Conservation (phyloP, 164 flowering plant genomes). For the Sextonia rubra region DNA sequence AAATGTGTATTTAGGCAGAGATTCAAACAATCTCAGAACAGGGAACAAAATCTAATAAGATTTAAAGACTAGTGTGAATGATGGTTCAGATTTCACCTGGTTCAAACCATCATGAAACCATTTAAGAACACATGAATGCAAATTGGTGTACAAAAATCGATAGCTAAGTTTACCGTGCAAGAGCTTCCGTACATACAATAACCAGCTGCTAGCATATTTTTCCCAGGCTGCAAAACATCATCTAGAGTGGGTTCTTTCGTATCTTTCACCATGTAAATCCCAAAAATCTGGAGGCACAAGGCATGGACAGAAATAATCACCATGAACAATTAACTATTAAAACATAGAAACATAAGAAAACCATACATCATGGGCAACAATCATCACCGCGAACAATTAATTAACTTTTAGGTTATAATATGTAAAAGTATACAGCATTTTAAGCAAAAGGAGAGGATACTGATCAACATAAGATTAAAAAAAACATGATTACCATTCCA, state of each 20-base stretch:
- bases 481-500: background rate
- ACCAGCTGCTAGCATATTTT: conserved; percentile 91
- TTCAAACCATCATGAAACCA: conserved; percentile 1
- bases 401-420: background rate
- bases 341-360: background rate
- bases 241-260: conserved; percentile 49
- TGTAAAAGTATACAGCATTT: background rate
- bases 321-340: background rate
- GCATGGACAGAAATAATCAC: background rate
- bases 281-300: conserved; percentile 61
- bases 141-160: background rate
- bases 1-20: background rate
- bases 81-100: background rate
- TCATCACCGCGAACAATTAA: background rate
- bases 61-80: background rate
- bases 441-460: background rate
- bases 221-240: conserved; percentile 91
- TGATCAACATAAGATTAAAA: background rate
- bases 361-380: background rate
- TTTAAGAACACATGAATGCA: background rate
- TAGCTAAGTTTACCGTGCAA: conserved; percentile 59
- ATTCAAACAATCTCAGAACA: background rate
- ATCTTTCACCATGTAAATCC: conserved; percentile 64
- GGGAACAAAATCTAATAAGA: background rate
- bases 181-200: conserved; percentile 99